These are phyloP conservation scores for Xylaria intraflava DNA, from an alignment of 495 filamentous ascomycete genomes.

Conservation along the genomic window DNA sequence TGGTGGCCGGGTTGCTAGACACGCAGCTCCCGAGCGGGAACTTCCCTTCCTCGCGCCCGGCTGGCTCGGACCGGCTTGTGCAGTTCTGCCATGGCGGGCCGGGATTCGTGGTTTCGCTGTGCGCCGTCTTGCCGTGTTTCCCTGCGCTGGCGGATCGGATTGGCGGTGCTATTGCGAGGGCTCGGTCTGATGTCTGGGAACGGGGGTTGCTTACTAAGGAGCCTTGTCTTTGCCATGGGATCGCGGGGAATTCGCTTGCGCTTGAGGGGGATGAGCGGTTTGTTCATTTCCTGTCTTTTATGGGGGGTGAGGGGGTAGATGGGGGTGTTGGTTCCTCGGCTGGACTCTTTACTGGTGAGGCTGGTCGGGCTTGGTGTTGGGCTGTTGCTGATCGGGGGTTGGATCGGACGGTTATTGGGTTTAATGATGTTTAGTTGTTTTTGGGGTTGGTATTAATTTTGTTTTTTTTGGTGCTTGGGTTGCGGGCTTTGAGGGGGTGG, in stretches of 20 bases:
- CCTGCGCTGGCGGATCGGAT: slow-evolving; percentile 41
- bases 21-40: slow-evolving; percentile 38
- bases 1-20: slow-evolving; percentile 41
- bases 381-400: slow-evolving; percentile 9
- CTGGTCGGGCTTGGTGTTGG: slow-evolving; percentile 20
- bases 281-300: slow-evolving; percentile 17
- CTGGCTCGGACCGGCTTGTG: slow-evolving; percentile 34
- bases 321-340: not conserved
- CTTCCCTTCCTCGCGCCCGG: slow-evolving; percentile 30
- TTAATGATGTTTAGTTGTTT: slow-evolving; percentile 16
- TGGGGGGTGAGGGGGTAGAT: slow-evolving; percentile 13
- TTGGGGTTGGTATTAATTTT: too few species aligned
- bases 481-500: too few species aligned
- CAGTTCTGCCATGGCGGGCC: slow-evolving; percentile 65
- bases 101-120: slow-evolving; percentile 50
- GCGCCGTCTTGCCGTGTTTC: slow-evolving; percentile 44
- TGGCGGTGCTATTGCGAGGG: slow-evolving; percentile 39
- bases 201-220: slow-evolving; percentile 54
- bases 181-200: slow-evolving; percentile 40
- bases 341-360: slow-evolving; percentile 19
- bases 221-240: slow-evolving; percentile 59
- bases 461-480: too few species aligned
- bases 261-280: slow-evolving; percentile 9
- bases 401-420: slow-evolving; percentile 14
- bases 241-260: slow-evolving; percentile 53